A percentile compares a stretch with the other conserved stretches of the same genome.
These are phyloP conservation scores for Salix koriyanagi DNA, from an alignment of 345 rosid genomes.

Conservation along the genomic window DNA sequence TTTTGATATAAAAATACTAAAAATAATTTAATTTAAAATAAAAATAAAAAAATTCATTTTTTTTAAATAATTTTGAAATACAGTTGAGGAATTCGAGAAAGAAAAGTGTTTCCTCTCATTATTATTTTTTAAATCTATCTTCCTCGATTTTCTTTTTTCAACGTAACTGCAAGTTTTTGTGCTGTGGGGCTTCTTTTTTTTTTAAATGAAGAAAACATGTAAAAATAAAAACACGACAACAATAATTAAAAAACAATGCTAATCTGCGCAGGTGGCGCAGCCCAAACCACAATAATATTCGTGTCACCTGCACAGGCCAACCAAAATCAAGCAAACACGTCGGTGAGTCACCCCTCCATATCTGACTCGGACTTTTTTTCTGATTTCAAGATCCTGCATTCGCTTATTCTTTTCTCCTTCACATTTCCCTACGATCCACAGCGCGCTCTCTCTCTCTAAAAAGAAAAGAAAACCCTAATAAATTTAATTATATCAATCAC, in stretches of 20 bases:
- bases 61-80: no score
- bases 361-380: not conserved
- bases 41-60: no score
- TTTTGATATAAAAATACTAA: no score
- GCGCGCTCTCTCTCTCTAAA: not conserved
- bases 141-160: no score
- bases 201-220: not conserved
- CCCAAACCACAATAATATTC: no score
- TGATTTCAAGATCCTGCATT: not conserved
- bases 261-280: constrained; percentile 11
- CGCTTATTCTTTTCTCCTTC: not conserved
- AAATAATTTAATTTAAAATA: no score
- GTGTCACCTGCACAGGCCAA: not conserved
- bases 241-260: not conserved
- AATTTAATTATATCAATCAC: not conserved
- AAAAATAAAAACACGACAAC: not conserved
- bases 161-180: not conserved
- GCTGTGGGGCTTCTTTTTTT: not conserved
- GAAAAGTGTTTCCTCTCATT: no score
- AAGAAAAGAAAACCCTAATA: not conserved
- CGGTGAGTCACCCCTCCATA: not conserved
- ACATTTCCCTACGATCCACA: not conserved
- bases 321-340: not conserved
- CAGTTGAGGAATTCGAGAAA: no score
- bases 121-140: no score